A percentile compares a stretch with the other conserved stretches of the same genome.
Evolutionary conservation across 2,329 filamentous ascomycete genomes (phyloP).

Genomic region (Fusarium heterosporum): DNA sequence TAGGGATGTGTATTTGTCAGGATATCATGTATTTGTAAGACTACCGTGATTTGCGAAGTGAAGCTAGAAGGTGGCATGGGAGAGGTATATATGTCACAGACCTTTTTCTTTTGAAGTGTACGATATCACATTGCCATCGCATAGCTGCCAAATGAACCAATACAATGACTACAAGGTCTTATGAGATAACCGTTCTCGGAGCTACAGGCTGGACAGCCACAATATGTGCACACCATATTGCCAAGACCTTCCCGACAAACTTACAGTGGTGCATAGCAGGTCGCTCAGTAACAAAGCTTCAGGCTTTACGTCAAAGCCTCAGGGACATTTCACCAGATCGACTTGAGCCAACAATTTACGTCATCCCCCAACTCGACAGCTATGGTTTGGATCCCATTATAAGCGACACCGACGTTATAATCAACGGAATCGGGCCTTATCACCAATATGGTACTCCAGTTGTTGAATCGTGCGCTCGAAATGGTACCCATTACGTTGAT

Average conservation of each 20-base stretch:
- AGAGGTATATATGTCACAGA: background rate
- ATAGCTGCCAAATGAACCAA: too few species aligned
- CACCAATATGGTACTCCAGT: background rate
- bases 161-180: background rate
- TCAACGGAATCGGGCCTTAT: conserved; percentile 7
- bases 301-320: background rate
- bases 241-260: background rate
- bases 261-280: background rate
- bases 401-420: background rate
- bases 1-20: background rate
- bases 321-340: background rate
- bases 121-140: too few species aligned
- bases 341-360: background rate
- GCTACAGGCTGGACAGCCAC: background rate
- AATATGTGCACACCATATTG: background rate
- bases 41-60: too few species aligned
- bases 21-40: background rate
- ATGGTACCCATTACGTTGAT: conserved; percentile 7
- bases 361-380: background rate
- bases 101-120: too few species aligned
- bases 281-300: background rate
- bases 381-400: background rate
- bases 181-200: background rate
- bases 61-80: too few species aligned
- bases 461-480: background rate